Base-by-base conservation (phyloP, 306 rosid genomes). In the Prunus mongolica region DNA sequence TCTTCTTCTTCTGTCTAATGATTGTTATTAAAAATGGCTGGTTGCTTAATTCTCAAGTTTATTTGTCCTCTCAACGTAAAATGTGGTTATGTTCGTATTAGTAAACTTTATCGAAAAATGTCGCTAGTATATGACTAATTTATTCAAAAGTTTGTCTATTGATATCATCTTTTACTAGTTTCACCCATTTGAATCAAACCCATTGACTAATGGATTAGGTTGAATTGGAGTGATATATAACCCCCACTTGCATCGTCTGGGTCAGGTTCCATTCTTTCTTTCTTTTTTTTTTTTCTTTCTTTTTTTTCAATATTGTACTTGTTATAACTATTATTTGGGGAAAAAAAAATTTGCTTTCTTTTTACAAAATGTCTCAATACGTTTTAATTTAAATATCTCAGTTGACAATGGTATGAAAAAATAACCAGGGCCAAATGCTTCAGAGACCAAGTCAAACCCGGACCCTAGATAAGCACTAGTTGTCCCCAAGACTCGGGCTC, bases 211-310 rank as follows among this genome's bases (percentile, higher is more conserved):
- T 71, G 20, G 38, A 55, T 71, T 20, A 55, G 76, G 52, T 71
- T 55, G 54, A 55, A 20, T 20, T 38, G 65, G 65, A 71, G 52
- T 13, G 65, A 13, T 12, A 5, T 14, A 13, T 38, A 38, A 38
- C 44, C 44, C 44, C 44, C 9, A 6, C 44, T 38, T 38, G 44
- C 8, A 6, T 38, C 44, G 8, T 34, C 9, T 1, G 44, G 44
- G 44, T 52, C 5, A 2, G 60, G 16, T 41, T 70, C 19, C 8
- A 16, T 51, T 30, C 47, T 19, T 56, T 20, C 12, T 2, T 69
- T 50, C 2, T 2, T 50, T 3, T 4, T 3, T 8, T n/a, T 46
- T 16, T 5, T 0, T 24, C 0, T 24, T 0, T 24, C 0, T 24
- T 4, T 20, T 4, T 20, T 67, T n/a, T 44, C 19, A n/a, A 41